A percentile compares a stretch with the other conserved stretches of the same genome.
phyloP scores from a whole-genome alignment of 495 filamentous ascomycete genomes.

The Aspergillus mulundensis region DNA sequence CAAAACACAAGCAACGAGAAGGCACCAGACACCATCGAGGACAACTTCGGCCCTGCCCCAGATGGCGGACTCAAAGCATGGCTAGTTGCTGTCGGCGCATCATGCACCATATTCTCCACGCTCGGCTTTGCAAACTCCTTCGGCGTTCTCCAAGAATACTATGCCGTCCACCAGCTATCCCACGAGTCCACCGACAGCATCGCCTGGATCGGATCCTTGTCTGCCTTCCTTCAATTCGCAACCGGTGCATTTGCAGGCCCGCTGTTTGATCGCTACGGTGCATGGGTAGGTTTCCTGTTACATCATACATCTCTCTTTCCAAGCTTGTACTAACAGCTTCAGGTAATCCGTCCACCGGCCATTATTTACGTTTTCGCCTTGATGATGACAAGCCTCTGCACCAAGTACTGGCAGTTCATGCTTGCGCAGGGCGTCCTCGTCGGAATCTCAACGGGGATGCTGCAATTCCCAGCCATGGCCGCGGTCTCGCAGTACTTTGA shows the following conservation, averaged over 20 bases:
- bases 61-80: slow-evolving; percentile 32
- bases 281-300: slow-evolving; percentile 10
- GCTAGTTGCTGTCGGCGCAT: slow-evolving; percentile 27
- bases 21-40: not conserved
- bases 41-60: slow-evolving; percentile 2
- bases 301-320: not conserved
- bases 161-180: slow-evolving; percentile 18
- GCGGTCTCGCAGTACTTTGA: slow-evolving; percentile 33
- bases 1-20: not conserved
- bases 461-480: slow-evolving; percentile 23
- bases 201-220: slow-evolving; percentile 43
- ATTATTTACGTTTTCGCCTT: slow-evolving; percentile 26
- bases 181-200: slow-evolving; percentile 26
- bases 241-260: slow-evolving; percentile 22
- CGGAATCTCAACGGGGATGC: slow-evolving; percentile 15
- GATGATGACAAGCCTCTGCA: slow-evolving; percentile 43
- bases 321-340: not conserved
- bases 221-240: slow-evolving; percentile 29
- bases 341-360: slow-evolving; percentile 14
- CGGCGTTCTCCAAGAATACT: slow-evolving; percentile 29
- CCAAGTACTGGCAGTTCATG: slow-evolving; percentile 33
- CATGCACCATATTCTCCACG: slow-evolving; percentile 26
- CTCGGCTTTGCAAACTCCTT: slow-evolving; percentile 47
- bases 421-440: slow-evolving; percentile 22
- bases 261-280: slow-evolving; percentile 26